A percentile compares a stretch with the other conserved stretches of the same genome.
phyloP scores from a whole-genome alignment of 768 basidiomycete species.

The Leccinum broughii region DNA sequence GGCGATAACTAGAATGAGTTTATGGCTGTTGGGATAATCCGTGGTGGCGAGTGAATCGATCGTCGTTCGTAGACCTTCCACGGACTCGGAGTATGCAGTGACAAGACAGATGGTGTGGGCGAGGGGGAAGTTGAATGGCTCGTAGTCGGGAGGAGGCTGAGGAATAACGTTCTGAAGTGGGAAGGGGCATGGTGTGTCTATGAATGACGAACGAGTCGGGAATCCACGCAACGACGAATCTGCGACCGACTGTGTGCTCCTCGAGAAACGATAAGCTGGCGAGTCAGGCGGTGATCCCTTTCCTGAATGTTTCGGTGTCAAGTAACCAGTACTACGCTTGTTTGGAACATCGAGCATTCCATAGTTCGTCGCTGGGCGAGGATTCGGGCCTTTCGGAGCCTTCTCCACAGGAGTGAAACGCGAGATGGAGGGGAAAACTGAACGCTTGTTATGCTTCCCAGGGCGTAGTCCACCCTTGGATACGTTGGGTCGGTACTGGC shows the following conservation, averaged over 20 bases:
- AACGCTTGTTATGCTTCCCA: constrained; percentile 53
- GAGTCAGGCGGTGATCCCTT: constrained; percentile 75
- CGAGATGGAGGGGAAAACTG: constrained; percentile 65
- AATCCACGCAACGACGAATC: constrained; percentile 37
- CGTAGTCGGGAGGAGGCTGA: constrained; percentile 87
- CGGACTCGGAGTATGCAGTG: constrained; percentile 96
- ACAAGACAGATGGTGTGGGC: constrained; percentile 94
- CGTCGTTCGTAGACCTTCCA: constrained; percentile 95
- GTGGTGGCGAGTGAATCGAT: constrained; percentile 98
- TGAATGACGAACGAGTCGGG: constrained; percentile 49
- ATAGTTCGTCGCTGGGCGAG: constrained; percentile 62
- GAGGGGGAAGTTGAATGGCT: constrained; percentile 96
- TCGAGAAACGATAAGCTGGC: constrained; percentile 68
- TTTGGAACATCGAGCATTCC: constrained; percentile 65
- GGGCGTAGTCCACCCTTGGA: constrained; percentile 61
- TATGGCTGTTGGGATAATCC: constrained; percentile 98
- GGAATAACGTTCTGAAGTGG: constrained; percentile 88
- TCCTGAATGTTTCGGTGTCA: constrained; percentile 34
- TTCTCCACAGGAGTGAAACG: constrained; percentile 76
- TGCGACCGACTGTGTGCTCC: constrained; percentile 76
- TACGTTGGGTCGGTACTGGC: constrained; percentile 87
- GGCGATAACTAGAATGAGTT: constrained; percentile 91
- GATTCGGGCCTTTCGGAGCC: constrained; percentile 49
- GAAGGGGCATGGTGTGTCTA: constrained; percentile 85
- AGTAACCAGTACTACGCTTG: constrained; percentile 60